Conservation (phyloP, 768 basidiomycete species). For the Podaxis carcinomalis region DNA sequence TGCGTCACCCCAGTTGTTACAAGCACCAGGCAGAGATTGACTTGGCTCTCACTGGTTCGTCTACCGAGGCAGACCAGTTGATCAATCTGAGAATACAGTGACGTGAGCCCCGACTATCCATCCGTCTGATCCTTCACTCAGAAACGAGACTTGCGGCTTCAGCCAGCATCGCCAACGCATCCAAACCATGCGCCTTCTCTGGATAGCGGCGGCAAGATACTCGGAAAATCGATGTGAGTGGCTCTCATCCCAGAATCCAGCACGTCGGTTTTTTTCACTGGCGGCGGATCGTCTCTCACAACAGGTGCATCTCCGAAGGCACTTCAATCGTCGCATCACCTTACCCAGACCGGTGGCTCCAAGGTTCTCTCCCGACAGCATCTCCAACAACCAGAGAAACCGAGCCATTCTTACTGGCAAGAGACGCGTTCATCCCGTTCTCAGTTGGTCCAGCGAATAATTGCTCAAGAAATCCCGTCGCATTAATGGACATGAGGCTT, state of each 20-base stretch:
- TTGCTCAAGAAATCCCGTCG: constrained; percentile 42
- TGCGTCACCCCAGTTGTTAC: constrained; percentile 19
- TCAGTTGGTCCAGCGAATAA: constrained; percentile 45
- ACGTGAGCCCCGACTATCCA: constrained; percentile 21
- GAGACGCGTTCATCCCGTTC: constrained; percentile 26
- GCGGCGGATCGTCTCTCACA: neutral
- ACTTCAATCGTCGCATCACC: constrained; percentile 31
- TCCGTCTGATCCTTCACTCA: constrained; percentile 9
- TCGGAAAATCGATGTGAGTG: constrained; percentile 16
- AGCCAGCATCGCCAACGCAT: constrained; percentile 29
- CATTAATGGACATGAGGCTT: constrained; percentile 29
- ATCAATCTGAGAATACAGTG: constrained; percentile 26
- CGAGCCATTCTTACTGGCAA: constrained; percentile 14
- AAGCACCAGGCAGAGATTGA: constrained; percentile 23
- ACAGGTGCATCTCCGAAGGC: constrained; percentile 35
- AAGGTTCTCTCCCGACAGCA: neutral
- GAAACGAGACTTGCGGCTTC: constrained; percentile 34
- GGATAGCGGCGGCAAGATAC: constrained; percentile 25
- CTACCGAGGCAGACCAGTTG: constrained; percentile 18
- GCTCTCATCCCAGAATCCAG: neutral
- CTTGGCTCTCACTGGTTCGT: constrained; percentile 5
- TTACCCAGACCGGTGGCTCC: constrained; percentile 35
- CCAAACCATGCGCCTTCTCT: constrained; percentile 26
- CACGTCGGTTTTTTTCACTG: neutral
- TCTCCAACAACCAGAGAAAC: neutral